Evolutionary conservation across 2,329 filamentous ascomycete species (phyloP).

Genomic region (Aphanocladium album): DNA sequence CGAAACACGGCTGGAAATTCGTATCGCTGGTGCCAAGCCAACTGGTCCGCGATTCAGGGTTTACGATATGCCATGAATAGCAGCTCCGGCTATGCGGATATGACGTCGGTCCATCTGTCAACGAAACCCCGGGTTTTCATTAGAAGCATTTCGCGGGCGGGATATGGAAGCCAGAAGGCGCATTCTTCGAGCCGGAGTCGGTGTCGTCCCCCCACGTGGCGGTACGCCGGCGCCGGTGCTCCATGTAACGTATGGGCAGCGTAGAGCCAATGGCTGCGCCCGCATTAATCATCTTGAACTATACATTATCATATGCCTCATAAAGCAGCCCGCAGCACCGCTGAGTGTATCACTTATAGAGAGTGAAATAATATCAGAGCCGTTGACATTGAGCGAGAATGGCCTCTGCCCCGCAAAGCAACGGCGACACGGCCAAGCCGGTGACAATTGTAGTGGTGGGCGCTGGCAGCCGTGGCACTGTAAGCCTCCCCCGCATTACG

Average conservation of each 20-base stretch:
- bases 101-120: background rate
- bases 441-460: slow-evolving; percentile 16
- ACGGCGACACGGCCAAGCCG: background rate
- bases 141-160: background rate
- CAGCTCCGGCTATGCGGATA: background rate
- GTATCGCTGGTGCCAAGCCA: background rate
- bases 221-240: background rate
- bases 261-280: slow-evolving; percentile 6
- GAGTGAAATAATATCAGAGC: background rate
- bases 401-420: background rate
- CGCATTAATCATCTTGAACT: slow-evolving; percentile 8
- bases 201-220: background rate
- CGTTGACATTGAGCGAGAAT: background rate
- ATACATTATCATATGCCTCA: background rate
- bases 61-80: background rate
- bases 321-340: background rate
- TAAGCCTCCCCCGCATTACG: background rate
- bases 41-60: background rate
- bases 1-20: background rate
- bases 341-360: background rate
- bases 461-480: slow-evolving; percentile 15
- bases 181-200: background rate
- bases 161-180: background rate
- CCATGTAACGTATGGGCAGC: slow-evolving; percentile 5
- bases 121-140: background rate